Evolutionary conservation across 2,329 filamentous ascomycete genomes (phyloP), one percentile per base, ranked within the genome.

Genomic region (Neofusicoccum sp.): DNA sequence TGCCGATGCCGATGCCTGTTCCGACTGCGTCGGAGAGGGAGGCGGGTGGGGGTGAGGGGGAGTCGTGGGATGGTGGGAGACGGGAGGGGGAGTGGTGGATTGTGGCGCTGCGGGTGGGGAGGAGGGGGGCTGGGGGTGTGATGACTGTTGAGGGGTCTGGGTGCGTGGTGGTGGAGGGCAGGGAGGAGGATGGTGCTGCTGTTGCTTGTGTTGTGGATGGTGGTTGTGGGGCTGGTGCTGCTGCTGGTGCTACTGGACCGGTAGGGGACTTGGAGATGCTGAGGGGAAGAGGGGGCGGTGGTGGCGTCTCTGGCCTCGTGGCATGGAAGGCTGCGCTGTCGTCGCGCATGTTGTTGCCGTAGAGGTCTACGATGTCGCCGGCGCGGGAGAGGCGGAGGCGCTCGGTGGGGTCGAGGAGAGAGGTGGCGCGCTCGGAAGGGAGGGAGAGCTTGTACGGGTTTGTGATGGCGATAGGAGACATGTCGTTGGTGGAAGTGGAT

Each of bases 201-300:
- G 22, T 1, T 22, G 22, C 22, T 22, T 22, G 22, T 22, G 22
- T 22, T 22, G 22, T 22, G 22, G 22, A 2, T 22, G 22, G 22
- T 22, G 22, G 22, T 22, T 22, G 22, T 22, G 22, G 22, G 22
- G 22, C 22, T 22, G 22, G 22, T 2, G 31, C n/a, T 12, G 22
- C 44, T 48, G 22, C 9, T 29, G 31, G 6, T n/a, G 28, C 44
- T 48, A 7, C 44, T 16, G 22, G 22, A 28, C 31, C 44, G 31
- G 22, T 22, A 22, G 16, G 47, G 9, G 50, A 34, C 11, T 56
- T 41, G 12, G 29, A 29, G 37, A 45, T 16, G 8, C 28, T 29
- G 36, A 56, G 50, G 22, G 64, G 66, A 3, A 66, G 45, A 28
- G 66, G 67, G n/a, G 62, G 54, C 28, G 63, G 59, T 4, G 59